Evolutionary conservation across 2,329 filamentous ascomycete species (phyloP), one percentile per base, ranked within the genome.

Genomic region (Herpotrichia juniperi): DNA sequence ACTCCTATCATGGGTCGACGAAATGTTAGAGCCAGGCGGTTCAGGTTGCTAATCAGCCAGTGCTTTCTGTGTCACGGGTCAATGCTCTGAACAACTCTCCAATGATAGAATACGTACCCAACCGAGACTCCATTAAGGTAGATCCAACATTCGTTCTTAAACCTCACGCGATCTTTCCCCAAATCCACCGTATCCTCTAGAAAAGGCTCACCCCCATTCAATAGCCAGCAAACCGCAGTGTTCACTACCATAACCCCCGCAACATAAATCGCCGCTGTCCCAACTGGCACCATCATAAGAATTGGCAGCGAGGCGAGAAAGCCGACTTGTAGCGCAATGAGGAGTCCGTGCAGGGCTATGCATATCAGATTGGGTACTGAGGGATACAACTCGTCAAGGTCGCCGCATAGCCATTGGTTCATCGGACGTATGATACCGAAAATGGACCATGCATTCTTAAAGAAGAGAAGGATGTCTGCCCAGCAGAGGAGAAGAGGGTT

Each of bases 101-200:
- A 40, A 17, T 47, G 16, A 9, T 55, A 37, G 14, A 17, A 28
- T 14, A 76, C 81, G 53, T 73, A 86, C 83, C 81, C 83, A 28
- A 81, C 81, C 9, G 81, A 84, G 24, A 92, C 84, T 1, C 90
- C 90, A 63, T 93, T 93, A 46, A 93, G 72, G 66, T 89, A 93
- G n/a, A 93, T 79, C 90, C 90, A 93, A 63, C 87, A 82, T 73
- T 93, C 89, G 46, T 85, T 78, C 10, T 77, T 76, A 67, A 77
- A 71, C n/a, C 48, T 40, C 6, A 14, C 17, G 1, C 1, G 42
- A 30, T 61, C 53, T 8, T 37, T 39, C 19, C 78, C 69, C 1
- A 85, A 79, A 55, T 82, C 85, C 48, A 84, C 85, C 16, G 73
- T 69, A 59, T 81, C 85, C 76, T 68, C 79, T 80, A 87, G 46